Percentiles rank a stretch among this genome's conserved stretches.
Evolutionary conservation across 768 basidiomycete genomes (phyloP).

Genomic region (Lactarius indigo): DNA sequence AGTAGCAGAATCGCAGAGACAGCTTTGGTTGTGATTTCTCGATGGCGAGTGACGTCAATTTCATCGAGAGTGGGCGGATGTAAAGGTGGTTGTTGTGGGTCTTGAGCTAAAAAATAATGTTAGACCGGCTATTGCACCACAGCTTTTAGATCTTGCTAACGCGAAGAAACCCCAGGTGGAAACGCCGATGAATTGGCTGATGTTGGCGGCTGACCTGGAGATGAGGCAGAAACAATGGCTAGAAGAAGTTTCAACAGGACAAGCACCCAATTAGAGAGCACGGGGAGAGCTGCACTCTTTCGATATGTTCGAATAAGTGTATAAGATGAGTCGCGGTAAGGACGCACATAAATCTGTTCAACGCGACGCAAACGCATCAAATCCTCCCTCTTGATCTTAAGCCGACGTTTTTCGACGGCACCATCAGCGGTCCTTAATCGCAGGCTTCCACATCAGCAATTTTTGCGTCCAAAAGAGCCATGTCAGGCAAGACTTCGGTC

Average conservation of each 20-base stretch:
- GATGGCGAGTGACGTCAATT: conserved; percentile 88
- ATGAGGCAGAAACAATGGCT: conserved; percentile 86
- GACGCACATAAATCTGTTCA: conserved; percentile 87
- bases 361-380: conserved; percentile 84
- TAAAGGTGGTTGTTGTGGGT: conserved; percentile 47
- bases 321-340: not conserved
- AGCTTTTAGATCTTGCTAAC: conserved; percentile 37
- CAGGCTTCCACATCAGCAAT: conserved; percentile 62
- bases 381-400: conserved; percentile 70
- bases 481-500: conserved; percentile 65
- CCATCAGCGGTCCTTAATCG: conserved; percentile 50
- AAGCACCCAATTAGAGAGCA: conserved; percentile 85
- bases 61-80: conserved; percentile 83
- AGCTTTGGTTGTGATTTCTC: conserved; percentile 96
- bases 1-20: conserved; percentile 92
- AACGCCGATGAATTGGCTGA: conserved; percentile 68
- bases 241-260: conserved; percentile 89
- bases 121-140: conserved; percentile 3
- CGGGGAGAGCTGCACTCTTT: conserved; percentile 80
- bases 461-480: conserved; percentile 67
- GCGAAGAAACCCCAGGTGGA: conserved; percentile 65
- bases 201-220: conserved; percentile 57
- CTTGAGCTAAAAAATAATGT: conserved; percentile 43
- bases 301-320: conserved; percentile 8
- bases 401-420: conserved; percentile 52